A percentile compares a stretch with the other conserved stretches of the same genome.
Conservation (phyloP, 257 asterid species). For the Solanum tarapatanum region DNA sequence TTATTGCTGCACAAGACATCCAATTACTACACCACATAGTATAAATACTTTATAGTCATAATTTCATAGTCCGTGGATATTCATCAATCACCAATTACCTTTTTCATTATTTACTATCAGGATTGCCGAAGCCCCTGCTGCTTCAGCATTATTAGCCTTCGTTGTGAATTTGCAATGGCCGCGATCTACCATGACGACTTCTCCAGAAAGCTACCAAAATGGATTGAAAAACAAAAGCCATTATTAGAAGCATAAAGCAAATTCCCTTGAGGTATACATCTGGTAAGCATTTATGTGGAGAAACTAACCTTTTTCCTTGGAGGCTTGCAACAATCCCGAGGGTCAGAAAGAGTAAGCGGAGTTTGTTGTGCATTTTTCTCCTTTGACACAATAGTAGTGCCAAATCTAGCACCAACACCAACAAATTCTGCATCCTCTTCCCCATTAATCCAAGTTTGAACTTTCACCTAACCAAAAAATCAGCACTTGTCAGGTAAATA, state of each 20-base stretch:
- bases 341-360: constrained; percentile 47
- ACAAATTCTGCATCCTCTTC: constrained; percentile 66
- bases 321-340: constrained; percentile 61
- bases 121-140: constrained; percentile 89
- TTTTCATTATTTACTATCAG: constrained; percentile 76
- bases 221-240: not conserved
- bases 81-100: constrained; percentile 31
- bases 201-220: constrained; percentile 55
- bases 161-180: constrained; percentile 78
- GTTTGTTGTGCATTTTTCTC: constrained; percentile 77
- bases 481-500: not conserved
- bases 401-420: constrained; percentile 95
- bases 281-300: not conserved
- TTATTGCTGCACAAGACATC: not conserved
- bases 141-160: constrained; percentile 76
- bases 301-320: constrained; percentile 47
- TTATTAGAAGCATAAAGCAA: not conserved
- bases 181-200: constrained; percentile 70
- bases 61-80: not conserved
- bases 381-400: constrained; percentile 63
- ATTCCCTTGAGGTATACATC: not conserved
- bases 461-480: constrained; percentile 50
- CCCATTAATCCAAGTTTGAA: constrained; percentile 84
- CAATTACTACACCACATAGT: not conserved
- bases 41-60: not conserved